Evolutionary conservation across 1,284 basidiomycete genomes (phyloP).

Genomic region (Puccinia hordei): DNA sequence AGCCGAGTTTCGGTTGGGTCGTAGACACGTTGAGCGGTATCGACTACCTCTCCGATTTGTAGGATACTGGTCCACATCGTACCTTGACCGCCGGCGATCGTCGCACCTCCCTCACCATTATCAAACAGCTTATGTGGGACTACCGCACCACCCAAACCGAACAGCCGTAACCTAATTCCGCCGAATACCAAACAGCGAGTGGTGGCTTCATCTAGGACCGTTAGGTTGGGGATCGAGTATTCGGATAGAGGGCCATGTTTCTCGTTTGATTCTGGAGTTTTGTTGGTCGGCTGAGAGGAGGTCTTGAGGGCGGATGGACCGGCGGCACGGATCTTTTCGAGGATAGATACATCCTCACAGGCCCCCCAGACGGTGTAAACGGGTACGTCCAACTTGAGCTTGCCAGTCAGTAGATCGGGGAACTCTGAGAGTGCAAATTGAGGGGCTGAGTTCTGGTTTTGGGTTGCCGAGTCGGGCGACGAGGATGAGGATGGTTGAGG

Average conservation of each 20-base stretch:
- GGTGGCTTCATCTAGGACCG: slow-evolving; percentile 90
- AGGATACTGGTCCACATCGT: slow-evolving; percentile 99
- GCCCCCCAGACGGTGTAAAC: slow-evolving; percentile 97
- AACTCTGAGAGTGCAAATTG: slow-evolving; percentile 77
- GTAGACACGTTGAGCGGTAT: slow-evolving; percentile 85
- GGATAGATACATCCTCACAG: slow-evolving; percentile 88
- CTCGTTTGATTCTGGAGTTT: slow-evolving; percentile 34
- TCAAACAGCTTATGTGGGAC: slow-evolving; percentile 97
- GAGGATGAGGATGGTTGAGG: slow-evolving; percentile 60
- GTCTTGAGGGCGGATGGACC: slow-evolving; percentile 53
- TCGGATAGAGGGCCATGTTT: slow-evolving; percentile 39
- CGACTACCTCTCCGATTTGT: slow-evolving; percentile 95
- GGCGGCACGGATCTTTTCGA: slow-evolving; percentile 61
- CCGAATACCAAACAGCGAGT: slow-evolving; percentile 87
- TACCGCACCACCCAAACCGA: slow-evolving; percentile 92
- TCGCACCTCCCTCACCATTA: slow-evolving; percentile 89
- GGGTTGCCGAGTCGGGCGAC: slow-evolving; percentile 63
- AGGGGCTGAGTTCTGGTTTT: slow-evolving; percentile 53
- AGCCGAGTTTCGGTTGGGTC: slow-evolving; percentile 91
- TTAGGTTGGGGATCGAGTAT: slow-evolving; percentile 69
- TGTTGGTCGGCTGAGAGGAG: slow-evolving; percentile 13
- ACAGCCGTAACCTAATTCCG: slow-evolving; percentile 85
- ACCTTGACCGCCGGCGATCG: slow-evolving; percentile 94
- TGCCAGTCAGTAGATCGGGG: slow-evolving; percentile 82
- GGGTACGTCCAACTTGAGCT: slow-evolving; percentile 77